A percentile compares a stretch with the other conserved stretches of the same genome.
Conservation (phyloP, 2,329 filamentous ascomycete species). For the Fusarium redolens region DNA sequence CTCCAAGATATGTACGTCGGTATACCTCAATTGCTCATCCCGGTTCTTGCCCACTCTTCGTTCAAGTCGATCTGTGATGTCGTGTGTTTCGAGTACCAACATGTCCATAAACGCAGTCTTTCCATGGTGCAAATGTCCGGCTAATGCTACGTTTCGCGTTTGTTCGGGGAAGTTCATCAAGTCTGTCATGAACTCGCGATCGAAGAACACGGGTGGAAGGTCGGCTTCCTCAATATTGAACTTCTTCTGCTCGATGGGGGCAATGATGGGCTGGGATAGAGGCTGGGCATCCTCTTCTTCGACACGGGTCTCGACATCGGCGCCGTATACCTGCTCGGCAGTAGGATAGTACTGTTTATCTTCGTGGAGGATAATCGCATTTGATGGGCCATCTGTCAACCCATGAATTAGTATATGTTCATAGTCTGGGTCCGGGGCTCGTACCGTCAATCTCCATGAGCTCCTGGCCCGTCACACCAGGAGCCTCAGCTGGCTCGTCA, state of each 20-base stretch:
- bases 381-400: slow-evolving; percentile 80
- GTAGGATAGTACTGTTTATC: slow-evolving; percentile 99
- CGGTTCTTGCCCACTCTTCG: slow-evolving; percentile 82
- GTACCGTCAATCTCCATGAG: slow-evolving; percentile 92
- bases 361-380: slow-evolving; percentile 97
- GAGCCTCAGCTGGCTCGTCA: slow-evolving; percentile 75
- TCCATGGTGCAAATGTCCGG: slow-evolving; percentile 94
- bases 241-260: slow-evolving; percentile 93
- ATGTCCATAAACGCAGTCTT: slow-evolving; percentile 99
- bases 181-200: slow-evolving; percentile 92
- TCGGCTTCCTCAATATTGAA: slow-evolving; percentile 94
- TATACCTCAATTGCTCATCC: slow-evolving; percentile 94
- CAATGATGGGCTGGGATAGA: slow-evolving; percentile 91
- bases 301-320: slow-evolving; percentile 93
- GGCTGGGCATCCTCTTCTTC: slow-evolving; percentile 98
- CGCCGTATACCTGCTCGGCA: slow-evolving; percentile 94
- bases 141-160: slow-evolving; percentile 90
- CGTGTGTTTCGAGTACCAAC: slow-evolving; percentile 94
- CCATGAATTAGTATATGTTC: slow-evolving; percentile 18
- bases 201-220: slow-evolving; percentile 87
- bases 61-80: slow-evolving; percentile 82
- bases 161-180: slow-evolving; percentile 96
- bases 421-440: slow-evolving; percentile 26
- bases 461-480: slow-evolving; percentile 77
- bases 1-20: slow-evolving; percentile 90